Evolutionary conservation across 2,329 filamentous ascomycete genomes (phyloP), one percentile per base, ranked within the genome.

Genomic region (Aureobasidium sp.): DNA sequence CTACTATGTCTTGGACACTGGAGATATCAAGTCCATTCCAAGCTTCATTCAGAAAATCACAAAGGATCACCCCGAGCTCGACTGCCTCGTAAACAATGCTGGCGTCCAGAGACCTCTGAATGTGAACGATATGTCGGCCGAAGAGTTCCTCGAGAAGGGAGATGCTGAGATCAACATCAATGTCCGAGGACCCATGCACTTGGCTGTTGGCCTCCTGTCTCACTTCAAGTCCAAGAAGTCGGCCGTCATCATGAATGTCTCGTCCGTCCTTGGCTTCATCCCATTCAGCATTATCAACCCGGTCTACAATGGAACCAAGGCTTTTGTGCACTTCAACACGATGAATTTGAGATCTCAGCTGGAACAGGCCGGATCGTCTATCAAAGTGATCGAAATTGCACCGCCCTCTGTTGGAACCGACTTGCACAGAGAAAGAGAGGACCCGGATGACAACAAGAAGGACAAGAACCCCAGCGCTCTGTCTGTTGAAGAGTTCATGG

Each of bases 381-480:
- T 84, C 36, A 74, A 72, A 10, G 79, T 84, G 0, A 73, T 85
- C 0, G 81, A 85, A 69, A 80, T 85, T 65, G 81, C 76, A 48
- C 57, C 57, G 10, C 57, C 57, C 1, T 41, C 34, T 6, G 57
- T 59, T 8, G 77, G 71, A 0, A 84, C 81, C 4, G 79, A 83
- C 65, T 66, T 85, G 41, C 81, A 85, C 68, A 74, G 82, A 0
- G 82, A 86, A 65, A 71, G 82, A 32, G 73, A 76, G 49, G 76
- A 85, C 65, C 81, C 82, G 1, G 77, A 84, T 64, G 80, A 84
- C 63, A 84, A 84, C 61, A 85, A 83, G 71, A 85, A 84, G 71
- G 71, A 78, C 6, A 79, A 81, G n/a, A 82, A 81, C 41, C 65
- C 71, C n/a, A 68, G 61, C 27, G 71, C 77, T 27, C 65, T 86